Conservation (phyloP, 352 stramenopile species). For the Paralagenidium karlingii region DNA sequence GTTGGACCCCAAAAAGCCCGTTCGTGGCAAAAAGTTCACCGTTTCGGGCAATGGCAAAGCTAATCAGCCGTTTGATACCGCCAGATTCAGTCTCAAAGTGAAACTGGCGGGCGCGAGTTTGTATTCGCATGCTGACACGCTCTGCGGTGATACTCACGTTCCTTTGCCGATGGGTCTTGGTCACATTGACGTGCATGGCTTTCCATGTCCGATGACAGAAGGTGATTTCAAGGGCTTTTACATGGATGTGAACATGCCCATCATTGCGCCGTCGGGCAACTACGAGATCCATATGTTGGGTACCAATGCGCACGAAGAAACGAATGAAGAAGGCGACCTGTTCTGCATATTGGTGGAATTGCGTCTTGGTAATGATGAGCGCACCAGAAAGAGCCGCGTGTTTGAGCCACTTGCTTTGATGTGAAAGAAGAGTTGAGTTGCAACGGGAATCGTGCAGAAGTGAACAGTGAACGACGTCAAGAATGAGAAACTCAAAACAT, state of each 20-base stretch:
- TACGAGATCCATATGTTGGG: conserved; percentile 72
- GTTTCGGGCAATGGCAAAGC: conserved; percentile 58
- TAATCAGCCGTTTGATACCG: conserved; percentile 46
- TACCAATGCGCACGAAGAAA: too few species aligned
- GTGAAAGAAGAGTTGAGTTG: too few species aligned
- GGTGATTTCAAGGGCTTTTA: conserved; percentile 55
- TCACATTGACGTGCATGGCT: conserved; percentile 77
- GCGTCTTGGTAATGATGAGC: too few species aligned
- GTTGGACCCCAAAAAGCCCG: conserved; percentile 43
- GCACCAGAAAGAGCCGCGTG: too few species aligned
- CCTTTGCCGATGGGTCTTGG: conserved; percentile 68
- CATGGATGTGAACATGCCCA: conserved; percentile 70
- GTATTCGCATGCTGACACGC: conserved; percentile 53
- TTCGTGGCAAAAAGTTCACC: conserved; percentile 61
- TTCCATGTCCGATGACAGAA: conserved; percentile 51
- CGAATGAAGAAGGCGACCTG: too few species aligned
- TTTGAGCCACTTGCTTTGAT: too few species aligned
- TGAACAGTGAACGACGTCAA: too few species aligned
- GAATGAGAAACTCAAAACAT: too few species aligned
- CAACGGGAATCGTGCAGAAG: too few species aligned
- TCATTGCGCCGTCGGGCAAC: conserved; percentile 64
- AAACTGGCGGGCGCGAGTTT: conserved; percentile 59
- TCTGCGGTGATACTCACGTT: conserved; percentile 70
- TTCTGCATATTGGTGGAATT: too few species aligned
- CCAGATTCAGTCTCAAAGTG: conserved; percentile 46